A percentile compares a stretch with the other conserved stretches of the same genome.
These are phyloP conservation scores for Stemphylium beticola DNA, from an alignment of 2,329 filamentous ascomycete genomes.

Conservation along the genomic window DNA sequence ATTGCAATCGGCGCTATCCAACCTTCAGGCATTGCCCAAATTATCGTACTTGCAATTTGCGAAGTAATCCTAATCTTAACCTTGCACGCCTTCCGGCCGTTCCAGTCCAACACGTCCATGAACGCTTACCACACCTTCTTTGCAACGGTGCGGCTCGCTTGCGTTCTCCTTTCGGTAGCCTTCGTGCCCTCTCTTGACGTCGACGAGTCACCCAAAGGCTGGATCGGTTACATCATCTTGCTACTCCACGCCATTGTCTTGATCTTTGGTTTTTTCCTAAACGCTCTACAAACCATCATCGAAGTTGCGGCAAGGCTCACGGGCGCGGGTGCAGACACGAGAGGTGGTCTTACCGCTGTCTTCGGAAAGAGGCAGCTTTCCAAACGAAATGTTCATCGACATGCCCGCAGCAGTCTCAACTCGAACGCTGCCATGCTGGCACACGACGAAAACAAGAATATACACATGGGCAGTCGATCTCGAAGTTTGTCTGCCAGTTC, in stretches of 20 bases:
- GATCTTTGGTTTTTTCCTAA: slow-evolving; percentile 90
- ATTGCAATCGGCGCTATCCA: slow-evolving; percentile 93
- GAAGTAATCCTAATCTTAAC: slow-evolving; percentile 90
- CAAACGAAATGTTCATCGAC: slow-evolving; percentile 69
- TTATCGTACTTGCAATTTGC: slow-evolving; percentile 90
- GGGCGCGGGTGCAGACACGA: slow-evolving; percentile 77
- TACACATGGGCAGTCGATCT: slow-evolving; percentile 60
- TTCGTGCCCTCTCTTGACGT: slow-evolving; percentile 86
- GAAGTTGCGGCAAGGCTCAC: slow-evolving; percentile 84
- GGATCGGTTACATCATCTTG: slow-evolving; percentile 93
- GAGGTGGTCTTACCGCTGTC: slow-evolving; percentile 83
- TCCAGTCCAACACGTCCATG: slow-evolving; percentile 92
- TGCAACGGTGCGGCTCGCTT: slow-evolving; percentile 75
- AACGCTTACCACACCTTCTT: slow-evolving; percentile 93
- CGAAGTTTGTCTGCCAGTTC: slow-evolving; percentile 68
- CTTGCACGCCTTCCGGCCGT: slow-evolving; percentile 87
- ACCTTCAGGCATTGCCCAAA: slow-evolving; percentile 88
- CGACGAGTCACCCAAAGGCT: slow-evolving; percentile 80
- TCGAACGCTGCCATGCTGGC: slow-evolving; percentile 83
- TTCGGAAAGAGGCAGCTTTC: slow-evolving; percentile 91
- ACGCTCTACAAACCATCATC: slow-evolving; percentile 86
- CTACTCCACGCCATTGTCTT: slow-evolving; percentile 84
- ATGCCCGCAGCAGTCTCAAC: slow-evolving; percentile 78
- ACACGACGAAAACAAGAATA: slow-evolving; percentile 69
- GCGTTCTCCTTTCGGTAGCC: slow-evolving; percentile 60